phyloP scores from a whole-genome alignment of 1,139 yeast genomes.

The Zhuliangozyma parablackwelliae region DNA sequence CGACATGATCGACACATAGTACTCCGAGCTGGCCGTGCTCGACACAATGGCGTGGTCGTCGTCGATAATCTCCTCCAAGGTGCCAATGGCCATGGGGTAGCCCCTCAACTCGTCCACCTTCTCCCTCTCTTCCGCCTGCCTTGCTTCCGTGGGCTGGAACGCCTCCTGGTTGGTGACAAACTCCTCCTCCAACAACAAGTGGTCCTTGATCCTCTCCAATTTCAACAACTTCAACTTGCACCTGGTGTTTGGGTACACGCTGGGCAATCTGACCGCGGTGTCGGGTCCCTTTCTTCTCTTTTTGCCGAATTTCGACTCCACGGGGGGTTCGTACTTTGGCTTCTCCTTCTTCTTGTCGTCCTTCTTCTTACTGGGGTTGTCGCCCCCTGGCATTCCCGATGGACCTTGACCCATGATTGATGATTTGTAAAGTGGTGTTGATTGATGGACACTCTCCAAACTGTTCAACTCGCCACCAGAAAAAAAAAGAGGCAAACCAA shows the following conservation, averaged over 20 bases:
- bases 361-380: slow-evolving; percentile 51
- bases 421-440: neutral
- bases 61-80: slow-evolving; percentile 93
- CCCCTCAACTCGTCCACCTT: slow-evolving; percentile 96
- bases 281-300: slow-evolving; percentile 92
- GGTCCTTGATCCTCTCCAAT: slow-evolving; percentile 96
- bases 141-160: slow-evolving; percentile 92
- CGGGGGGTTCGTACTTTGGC: slow-evolving; percentile 98
- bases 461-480: slow-evolving; percentile 8
- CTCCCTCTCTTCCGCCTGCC: slow-evolving; percentile 92
- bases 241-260: slow-evolving; percentile 87
- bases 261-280: slow-evolving; percentile 80
- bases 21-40: slow-evolving; percentile 93
- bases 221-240: slow-evolving; percentile 86
- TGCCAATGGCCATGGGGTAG: slow-evolving; percentile 94
- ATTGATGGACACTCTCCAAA: neutral
- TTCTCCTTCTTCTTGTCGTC: slow-evolving; percentile 77
- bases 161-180: slow-evolving; percentile 94
- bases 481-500: neutral
- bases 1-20: slow-evolving; percentile 92
- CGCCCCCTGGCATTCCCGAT: slow-evolving; percentile 66
- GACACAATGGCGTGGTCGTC: slow-evolving; percentile 99
- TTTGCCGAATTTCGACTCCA: slow-evolving; percentile 87
- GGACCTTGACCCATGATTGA: slow-evolving; percentile 69
- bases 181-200: slow-evolving; percentile 89